Base-by-base conservation (phyloP, 139 green algal species). In the Auxenochlorella pyrenoidosa region DNA sequence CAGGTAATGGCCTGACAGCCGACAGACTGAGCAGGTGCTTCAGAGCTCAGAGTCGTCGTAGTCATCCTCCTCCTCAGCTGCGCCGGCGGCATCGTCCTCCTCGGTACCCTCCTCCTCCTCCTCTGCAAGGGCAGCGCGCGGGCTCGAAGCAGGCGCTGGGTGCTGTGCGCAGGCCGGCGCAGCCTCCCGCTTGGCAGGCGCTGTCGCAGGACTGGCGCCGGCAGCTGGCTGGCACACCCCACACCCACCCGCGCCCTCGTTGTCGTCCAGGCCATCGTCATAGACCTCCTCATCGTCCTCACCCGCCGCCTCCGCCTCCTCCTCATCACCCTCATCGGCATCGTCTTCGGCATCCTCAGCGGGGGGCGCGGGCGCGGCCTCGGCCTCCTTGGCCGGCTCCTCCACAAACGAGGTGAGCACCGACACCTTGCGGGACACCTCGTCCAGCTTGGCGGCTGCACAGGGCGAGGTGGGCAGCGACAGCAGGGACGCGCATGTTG, bases 381-480 rank as follows among this genome's bases (percentile, higher is more conserved):
- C 63, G 30, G 24, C 65, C 63, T 63, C 30, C 63, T 41, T 38
- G 0, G 19, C 66, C 13, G 60, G 58, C 79, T 75, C 79, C 59
- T 85, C 26, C 10, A 30, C 75, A 4, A 94, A 94, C 24, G 83
- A 78, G 16, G 58, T 38, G 38, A 94, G 83, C 19, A 94, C 86
- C 68, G 59, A 86, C 28, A 93, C 40, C 78, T 94, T 94, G 44
- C 68, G 71, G 58, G 38, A 60, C 30, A 94, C 86, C 83, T 94
- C 90, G 26, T 65, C 76, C 24, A 89, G 75, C 88, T 94, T 86
- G 82, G 82, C 63, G 30, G 80, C 79, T 84, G 79, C 79, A 38
- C 28, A 13, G 6, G 41, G 44, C 8, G 38, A 10, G 28, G 75
- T 0, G n/a, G 26, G 6, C 36, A 78, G 36, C 8, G 16, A 2